Evolutionary conservation across 768 basidiomycete genomes (phyloP), one percentile per base, ranked within the genome.

Genomic region (Russula compacta): DNA sequence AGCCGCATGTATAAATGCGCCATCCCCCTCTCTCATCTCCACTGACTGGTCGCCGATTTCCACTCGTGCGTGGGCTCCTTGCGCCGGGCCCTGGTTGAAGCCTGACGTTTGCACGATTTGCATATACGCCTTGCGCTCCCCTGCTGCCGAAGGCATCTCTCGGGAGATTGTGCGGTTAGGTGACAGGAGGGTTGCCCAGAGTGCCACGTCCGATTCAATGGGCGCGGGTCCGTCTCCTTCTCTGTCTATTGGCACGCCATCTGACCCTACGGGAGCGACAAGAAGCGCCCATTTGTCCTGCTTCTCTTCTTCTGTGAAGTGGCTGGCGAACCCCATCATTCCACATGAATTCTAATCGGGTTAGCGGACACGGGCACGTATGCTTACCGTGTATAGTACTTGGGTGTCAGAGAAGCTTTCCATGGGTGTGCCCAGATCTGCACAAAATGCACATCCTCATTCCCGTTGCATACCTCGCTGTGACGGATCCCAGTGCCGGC

Each of bases 401-500:
- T 82, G 0, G 95, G 95, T 19, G 69, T 67, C 24, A 94, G 83
- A 6, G 76, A 69, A 7, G 67, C 17, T 21, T 70, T 68, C 64
- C 73, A 73, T 15, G 87, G 86, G 6, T 76, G 36, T 1, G 79
- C 80, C 86, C 87, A 89, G 59, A 89, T 87, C 66, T 89, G 87
- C 7, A 86, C 74, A 72, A 87, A 85, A 71, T 87, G 79, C 6
- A 76, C 77, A 46, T 74, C 73, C 62, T 75, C 59, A 21, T 72
- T 59, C 19, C 83, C 81, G 68, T 86, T 69, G 19, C 75, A 78
- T 68, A 80, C 81, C 66, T 87, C 86, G 35, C 85, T 86, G 72
- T 98, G 95, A 0, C 84, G 79, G 68, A 98, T 95, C 4, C 95
- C 95, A 0, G 87, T 94, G 10, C 95, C 95, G 0, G 95, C 85